These are phyloP conservation scores for Polytolypa hystricis DNA, from an alignment of 2,329 filamentous ascomycete species.

Conservation along the genomic window DNA sequence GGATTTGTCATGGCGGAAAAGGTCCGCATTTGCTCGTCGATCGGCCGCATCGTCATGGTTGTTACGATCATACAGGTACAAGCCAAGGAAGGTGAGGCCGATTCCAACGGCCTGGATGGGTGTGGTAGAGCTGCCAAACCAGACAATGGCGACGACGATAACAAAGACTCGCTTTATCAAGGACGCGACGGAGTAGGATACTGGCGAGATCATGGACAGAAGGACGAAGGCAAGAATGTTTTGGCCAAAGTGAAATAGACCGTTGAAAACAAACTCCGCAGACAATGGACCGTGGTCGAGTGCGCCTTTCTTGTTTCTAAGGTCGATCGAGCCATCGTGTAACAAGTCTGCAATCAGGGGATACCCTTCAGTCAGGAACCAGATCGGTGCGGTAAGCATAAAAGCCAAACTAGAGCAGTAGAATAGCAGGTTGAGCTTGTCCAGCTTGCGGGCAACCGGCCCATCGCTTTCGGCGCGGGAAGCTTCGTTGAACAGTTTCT, in stretches of 20 bases:
- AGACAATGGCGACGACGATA: slow-evolving; percentile 85
- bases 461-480: slow-evolving; percentile 70
- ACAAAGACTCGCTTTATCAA: slow-evolving; percentile 97
- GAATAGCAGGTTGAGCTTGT: slow-evolving; percentile 92
- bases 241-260: slow-evolving; percentile 89
- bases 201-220: slow-evolving; percentile 84
- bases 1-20: slow-evolving; percentile 48
- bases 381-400: slow-evolving; percentile 75
- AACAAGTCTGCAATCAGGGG: slow-evolving; percentile 66
- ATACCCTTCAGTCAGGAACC: slow-evolving; percentile 85
- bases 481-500: slow-evolving; percentile 92
- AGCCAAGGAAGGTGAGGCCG: slow-evolving; percentile 73
- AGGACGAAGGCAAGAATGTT: slow-evolving; percentile 92
- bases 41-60: slow-evolving; percentile 82
- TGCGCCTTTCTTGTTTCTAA: slow-evolving; percentile 66
- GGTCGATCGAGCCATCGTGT: slow-evolving; percentile 65
- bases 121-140: slow-evolving; percentile 88
- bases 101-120: slow-evolving; percentile 75
- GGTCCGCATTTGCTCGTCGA: slow-evolving; percentile 54
- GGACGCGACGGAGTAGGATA: slow-evolving; percentile 93
- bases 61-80: slow-evolving; percentile 93
- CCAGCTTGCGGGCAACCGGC: slow-evolving; percentile 62
- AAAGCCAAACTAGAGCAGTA: slow-evolving; percentile 96
- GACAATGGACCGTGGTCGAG: slow-evolving; percentile 50
- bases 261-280: slow-evolving; percentile 94